phyloP scores from a whole-genome alignment of 2,329 filamentous ascomycete species.

The Didymella glomerata region DNA sequence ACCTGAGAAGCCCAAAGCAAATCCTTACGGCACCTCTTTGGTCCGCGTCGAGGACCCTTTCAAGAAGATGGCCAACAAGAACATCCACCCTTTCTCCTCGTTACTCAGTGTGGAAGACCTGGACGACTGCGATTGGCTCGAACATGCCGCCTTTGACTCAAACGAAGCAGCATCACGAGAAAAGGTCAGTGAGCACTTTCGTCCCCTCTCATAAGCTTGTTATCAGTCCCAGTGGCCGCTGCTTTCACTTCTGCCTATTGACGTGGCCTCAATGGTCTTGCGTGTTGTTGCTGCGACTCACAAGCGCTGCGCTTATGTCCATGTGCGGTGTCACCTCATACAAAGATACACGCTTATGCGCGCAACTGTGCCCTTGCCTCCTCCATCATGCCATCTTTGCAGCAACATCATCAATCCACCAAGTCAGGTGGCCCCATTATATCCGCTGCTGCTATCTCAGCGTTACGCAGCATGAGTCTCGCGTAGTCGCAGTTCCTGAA shows the following conservation, averaged over 20 bases:
- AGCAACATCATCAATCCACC: slow-evolving; percentile 1
- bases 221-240: background rate
- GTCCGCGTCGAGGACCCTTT: slow-evolving; percentile 38
- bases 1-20: slow-evolving; percentile 16
- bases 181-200: slow-evolving; percentile 61
- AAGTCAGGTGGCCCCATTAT: background rate
- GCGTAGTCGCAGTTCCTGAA: background rate
- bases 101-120: slow-evolving; percentile 73
- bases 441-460: background rate
- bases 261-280: background rate
- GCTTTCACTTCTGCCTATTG: background rate
- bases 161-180: slow-evolving; percentile 65
- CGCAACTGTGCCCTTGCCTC: slow-evolving; percentile 16
- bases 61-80: slow-evolving; percentile 54
- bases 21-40: slow-evolving; percentile 13
- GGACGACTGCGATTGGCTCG: slow-evolving; percentile 67
- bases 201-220: background rate
- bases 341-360: slow-evolving; percentile 18
- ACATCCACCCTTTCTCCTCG: slow-evolving; percentile 76
- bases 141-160: slow-evolving; percentile 66
- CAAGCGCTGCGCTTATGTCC: slow-evolving; percentile 27
- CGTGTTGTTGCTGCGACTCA: slow-evolving; percentile 24
- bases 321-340: slow-evolving; percentile 21
- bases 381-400: slow-evolving; percentile 17
- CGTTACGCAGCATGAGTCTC: slow-evolving; percentile 10